phyloP scores from a whole-genome alignment of 75 land plant species.

The Picea sitchensis region DNA sequence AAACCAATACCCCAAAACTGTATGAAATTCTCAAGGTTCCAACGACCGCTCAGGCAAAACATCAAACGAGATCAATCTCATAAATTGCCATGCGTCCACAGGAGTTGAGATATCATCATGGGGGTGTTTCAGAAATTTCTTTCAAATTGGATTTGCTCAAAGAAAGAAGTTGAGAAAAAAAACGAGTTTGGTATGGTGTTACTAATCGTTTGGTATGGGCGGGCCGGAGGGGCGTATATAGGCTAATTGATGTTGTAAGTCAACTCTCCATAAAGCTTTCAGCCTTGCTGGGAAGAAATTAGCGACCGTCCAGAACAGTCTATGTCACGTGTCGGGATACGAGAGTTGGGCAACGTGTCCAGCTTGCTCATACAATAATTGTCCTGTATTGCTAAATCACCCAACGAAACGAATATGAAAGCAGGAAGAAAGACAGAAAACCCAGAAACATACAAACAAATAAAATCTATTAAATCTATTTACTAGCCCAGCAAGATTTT shows the following conservation, averaged over 20 bases:
- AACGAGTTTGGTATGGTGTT: background rate
- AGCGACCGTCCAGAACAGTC: background rate
- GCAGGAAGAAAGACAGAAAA: too few relatives aligned
- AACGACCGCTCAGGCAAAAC: too few relatives aligned
- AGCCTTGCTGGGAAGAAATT: too few relatives aligned
- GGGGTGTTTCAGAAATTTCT: background rate
- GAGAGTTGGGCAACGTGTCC: constrained; percentile 7
- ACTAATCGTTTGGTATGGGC: background rate
- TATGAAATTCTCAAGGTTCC: too few relatives aligned
- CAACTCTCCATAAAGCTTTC: background rate
- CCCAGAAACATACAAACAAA: too few relatives aligned
- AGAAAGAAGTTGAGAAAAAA: background rate
- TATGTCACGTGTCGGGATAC: constrained; percentile 5
- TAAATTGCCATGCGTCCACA: background rate
- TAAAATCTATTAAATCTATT: too few relatives aligned
- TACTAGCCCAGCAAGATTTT: too few relatives aligned
- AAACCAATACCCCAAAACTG: too few relatives aligned
- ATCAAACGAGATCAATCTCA: background rate
- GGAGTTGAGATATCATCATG: background rate
- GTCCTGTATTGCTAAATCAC: too few relatives aligned
- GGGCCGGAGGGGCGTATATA: background rate
- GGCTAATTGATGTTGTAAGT: background rate
- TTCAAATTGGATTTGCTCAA: background rate
- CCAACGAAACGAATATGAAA: too few relatives aligned
- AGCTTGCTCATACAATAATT: too few relatives aligned